Percentiles rank a stretch among this genome's conserved stretches.
phyloP scores from a whole-genome alignment of 495 filamentous ascomycete species.

The Xylaria palmicola region DNA sequence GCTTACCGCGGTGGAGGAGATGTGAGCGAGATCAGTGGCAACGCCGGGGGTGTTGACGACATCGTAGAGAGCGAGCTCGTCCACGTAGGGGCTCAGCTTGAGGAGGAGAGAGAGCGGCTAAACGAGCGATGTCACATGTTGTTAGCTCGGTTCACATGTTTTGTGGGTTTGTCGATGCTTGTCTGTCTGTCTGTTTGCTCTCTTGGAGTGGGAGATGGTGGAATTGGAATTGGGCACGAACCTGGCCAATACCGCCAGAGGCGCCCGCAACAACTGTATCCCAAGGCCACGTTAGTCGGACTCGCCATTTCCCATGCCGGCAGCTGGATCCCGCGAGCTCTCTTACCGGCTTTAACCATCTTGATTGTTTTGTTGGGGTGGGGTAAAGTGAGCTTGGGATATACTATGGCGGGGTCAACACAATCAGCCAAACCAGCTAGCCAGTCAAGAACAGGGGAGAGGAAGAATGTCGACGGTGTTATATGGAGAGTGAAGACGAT shows the following conservation, averaged over 20 bases:
- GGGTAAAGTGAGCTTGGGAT: conserved; percentile 17
- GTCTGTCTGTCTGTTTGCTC: conserved; percentile 9
- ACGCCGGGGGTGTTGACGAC: conserved; percentile 98
- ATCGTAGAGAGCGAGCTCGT: conserved; percentile 96
- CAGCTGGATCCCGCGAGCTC: not conserved
- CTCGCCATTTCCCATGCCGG: too few relatives aligned
- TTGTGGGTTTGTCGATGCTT: too few relatives aligned
- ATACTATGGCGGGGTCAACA: conserved; percentile 22
- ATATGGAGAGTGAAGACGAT: not conserved
- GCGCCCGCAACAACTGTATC: conserved; percentile 90
- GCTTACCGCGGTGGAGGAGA: conserved; percentile 86
- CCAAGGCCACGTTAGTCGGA: conserved; percentile 34
- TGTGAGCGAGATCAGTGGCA: conserved; percentile 92
- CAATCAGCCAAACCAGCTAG: conserved; percentile 21
- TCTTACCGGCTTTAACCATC: conserved; percentile 88
- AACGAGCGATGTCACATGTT: conserved; percentile 16
- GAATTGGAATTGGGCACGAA: conserved; percentile 42
- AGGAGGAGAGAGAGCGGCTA: conserved; percentile 94
- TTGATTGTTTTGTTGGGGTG: conserved; percentile 39
- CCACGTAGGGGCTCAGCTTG: conserved; percentile 80
- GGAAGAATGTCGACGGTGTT: not conserved
- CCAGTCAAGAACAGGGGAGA: not conserved
- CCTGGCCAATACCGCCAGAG: conserved; percentile 98
- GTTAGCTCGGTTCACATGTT: conserved; percentile 20
- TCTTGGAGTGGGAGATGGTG: not conserved